Evolutionary conservation across 192 early-diverging fungal species (phyloP).

Genomic region (Gonapodya sp.): DNA sequence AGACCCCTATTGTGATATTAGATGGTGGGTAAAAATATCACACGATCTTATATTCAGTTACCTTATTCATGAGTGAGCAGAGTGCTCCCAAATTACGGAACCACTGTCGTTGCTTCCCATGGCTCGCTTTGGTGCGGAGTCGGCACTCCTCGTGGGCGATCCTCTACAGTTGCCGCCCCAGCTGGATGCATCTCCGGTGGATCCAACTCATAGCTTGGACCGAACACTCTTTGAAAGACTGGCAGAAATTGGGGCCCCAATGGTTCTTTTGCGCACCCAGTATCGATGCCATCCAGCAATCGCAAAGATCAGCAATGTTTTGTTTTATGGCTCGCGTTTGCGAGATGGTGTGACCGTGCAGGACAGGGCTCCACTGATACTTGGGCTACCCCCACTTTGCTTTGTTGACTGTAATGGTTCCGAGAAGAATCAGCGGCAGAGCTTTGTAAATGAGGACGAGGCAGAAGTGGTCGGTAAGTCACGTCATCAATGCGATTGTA

Average conservation of each 20-base stretch:
- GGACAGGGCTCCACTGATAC: slow-evolving; percentile 30
- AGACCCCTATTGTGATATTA: slow-evolving; percentile 63
- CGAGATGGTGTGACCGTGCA: slow-evolving; percentile 27
- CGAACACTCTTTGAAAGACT: slow-evolving; percentile 76
- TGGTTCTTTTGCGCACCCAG: slow-evolving; percentile 28
- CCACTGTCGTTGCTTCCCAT: slow-evolving; percentile 80
- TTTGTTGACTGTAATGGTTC: slow-evolving; percentile 46
- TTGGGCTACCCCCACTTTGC: slow-evolving; percentile 36
- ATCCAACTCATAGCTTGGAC: slow-evolving; percentile 52
- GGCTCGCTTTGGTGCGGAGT: slow-evolving; percentile 40
- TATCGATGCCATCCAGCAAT: slow-evolving; percentile 59
- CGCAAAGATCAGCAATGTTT: slow-evolving; percentile 41
- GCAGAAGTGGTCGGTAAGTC: background rate
- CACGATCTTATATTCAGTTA: background rate
- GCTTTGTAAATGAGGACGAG: background rate
- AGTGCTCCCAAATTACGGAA: slow-evolving; percentile 72
- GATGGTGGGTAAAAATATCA: slow-evolving; percentile 40
- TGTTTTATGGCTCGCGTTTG: slow-evolving; percentile 52
- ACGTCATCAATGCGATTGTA: background rate
- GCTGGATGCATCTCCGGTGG: slow-evolving; percentile 36
- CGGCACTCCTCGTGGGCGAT: slow-evolving; percentile 76
- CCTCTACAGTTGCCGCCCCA: slow-evolving; percentile 83
- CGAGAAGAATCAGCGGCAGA: slow-evolving; percentile 23
- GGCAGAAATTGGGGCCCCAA: slow-evolving; percentile 29
- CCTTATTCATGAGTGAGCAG: background rate